A percentile compares a stretch with the other conserved stretches of the same genome.
phyloP scores from a whole-genome alignment of 2,329 filamentous ascomycete genomes.

The Trichoderma sp. region DNA sequence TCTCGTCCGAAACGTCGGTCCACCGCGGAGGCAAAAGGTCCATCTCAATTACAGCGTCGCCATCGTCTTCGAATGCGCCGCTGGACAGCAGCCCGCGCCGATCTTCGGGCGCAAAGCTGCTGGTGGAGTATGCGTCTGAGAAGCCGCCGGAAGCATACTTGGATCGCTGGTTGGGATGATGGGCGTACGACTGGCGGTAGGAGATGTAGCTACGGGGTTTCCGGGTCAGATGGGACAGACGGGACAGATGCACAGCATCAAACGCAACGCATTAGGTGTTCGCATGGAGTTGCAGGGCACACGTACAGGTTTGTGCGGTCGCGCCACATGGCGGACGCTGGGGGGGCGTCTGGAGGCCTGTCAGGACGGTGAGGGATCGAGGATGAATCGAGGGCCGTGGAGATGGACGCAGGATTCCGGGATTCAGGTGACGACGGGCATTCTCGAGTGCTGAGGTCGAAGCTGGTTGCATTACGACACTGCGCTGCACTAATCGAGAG shows the following conservation, averaged over 20 bases:
- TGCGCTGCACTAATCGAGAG: neutral
- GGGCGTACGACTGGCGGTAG: conserved; percentile 96
- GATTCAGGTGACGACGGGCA: conserved; percentile 17
- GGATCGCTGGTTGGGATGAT: conserved; percentile 85
- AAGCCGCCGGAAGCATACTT: conserved; percentile 60
- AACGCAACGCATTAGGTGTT: neutral
- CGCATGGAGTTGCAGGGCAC: neutral
- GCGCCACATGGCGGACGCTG: conserved; percentile 84
- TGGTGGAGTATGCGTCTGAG: conserved; percentile 55
- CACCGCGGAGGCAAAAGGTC: conserved; percentile 91
- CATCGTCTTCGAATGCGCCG: conserved; percentile 76
- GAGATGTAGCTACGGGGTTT: conserved; percentile 75
- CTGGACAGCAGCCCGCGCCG: conserved; percentile 79
- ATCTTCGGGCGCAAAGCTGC: conserved; percentile 46
- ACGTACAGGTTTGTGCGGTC: conserved; percentile 96
- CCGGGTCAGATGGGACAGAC: neutral
- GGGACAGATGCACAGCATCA: conserved; percentile 16
- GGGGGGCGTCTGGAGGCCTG: conserved; percentile 27
- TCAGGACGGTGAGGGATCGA: conserved; percentile 23
- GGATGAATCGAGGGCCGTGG: conserved; percentile 13
- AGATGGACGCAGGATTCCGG: conserved; percentile 22
- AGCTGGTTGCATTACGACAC: conserved; percentile 20
- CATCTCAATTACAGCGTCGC: conserved; percentile 97
- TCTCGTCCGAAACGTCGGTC: conserved; percentile 93
- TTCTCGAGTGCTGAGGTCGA: neutral